Evolutionary conservation across 2,329 filamentous ascomycete genomes (phyloP), one percentile per base, ranked within the genome.

Genomic region (Stagonosporopsis vannaccii): DNA sequence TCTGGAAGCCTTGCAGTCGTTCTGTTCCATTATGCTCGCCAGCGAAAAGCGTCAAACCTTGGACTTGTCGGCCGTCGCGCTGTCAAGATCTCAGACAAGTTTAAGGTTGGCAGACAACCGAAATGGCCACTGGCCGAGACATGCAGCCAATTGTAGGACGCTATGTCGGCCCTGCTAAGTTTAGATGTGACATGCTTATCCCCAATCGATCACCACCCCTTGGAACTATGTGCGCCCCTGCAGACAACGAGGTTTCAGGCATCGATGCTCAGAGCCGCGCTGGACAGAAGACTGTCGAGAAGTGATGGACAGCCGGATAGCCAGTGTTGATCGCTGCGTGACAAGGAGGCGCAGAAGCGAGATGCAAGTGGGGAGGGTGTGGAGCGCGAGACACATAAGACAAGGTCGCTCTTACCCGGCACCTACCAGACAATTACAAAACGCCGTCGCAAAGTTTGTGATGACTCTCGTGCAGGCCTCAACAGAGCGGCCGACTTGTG

Each of bases 121-220:
- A 43, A 51, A 46, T 45, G 32, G 39, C 36, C 36, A 56, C 43
- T 57, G 47, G 53, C 45, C 45, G 13, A 22, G 42, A 45, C 12
- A 51, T 42, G 59, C 30, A 47, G 60, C 69, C 69, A 72, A 73
- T 73, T 22, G 58, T 43, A 52, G 47, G 57, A 60, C 47, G 61
- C 60, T 44, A 63, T 56, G 58, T 59, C 57, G 63, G 63, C 57
- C 44, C 62, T 62, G 63, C 73, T 74, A 75, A 67, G 70, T 70
- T 68, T 70, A 70, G 71, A 60, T 61, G 71, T 70, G 64, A 68
- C 68, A 73, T 54, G 69, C 56, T 60, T 75, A 30, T 41, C 39
- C 39, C 49, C 44, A 48, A 41, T 52, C 30, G 54, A 52, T 51
- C 45, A 42, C 35, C 45, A 42, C 22, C 55, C 55, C 55, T 51